These are phyloP conservation scores for Entophlyctis helioformis DNA, from an alignment of 192 early-diverging fungal genomes.

Conservation along the genomic window DNA sequence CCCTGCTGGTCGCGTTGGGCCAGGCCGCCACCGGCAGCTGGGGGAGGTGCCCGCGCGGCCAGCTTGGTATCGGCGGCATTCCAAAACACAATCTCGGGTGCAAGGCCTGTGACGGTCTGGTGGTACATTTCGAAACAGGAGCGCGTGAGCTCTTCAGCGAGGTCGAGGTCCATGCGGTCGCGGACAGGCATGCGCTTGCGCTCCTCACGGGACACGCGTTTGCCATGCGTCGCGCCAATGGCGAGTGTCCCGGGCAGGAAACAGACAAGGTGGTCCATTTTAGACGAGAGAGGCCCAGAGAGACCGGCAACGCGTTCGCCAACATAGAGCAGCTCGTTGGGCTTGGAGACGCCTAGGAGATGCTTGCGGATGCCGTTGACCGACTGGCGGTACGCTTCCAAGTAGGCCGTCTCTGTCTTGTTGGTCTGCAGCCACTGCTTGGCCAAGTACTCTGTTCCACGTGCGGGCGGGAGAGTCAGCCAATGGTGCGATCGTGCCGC, in stretches of 20 bases:
- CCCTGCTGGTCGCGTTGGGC: too few relatives aligned
- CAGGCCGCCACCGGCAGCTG: too few relatives aligned
- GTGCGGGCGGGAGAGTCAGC: not conserved
- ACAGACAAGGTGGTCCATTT: conserved; percentile 93
- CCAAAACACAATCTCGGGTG: conserved; percentile 81
- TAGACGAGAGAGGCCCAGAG: conserved; percentile 15
- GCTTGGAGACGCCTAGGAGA: conserved; percentile 41
- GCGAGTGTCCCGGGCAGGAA: conserved; percentile 80
- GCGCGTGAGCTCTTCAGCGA: conserved; percentile 66
- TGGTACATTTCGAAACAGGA: conserved; percentile 77
- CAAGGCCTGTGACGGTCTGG: conserved; percentile 63
- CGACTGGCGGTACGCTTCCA: conserved; percentile 46
- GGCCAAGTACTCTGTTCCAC: conserved; percentile 69
- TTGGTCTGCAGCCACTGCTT: conserved; percentile 78
- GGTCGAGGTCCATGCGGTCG: conserved; percentile 35
- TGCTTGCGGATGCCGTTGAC: conserved; percentile 53
- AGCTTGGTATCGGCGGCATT: conserved; percentile 24
- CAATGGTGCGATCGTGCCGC: not conserved
- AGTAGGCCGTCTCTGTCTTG: conserved; percentile 31
- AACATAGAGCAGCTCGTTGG: conserved; percentile 48
- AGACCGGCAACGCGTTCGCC: conserved; percentile 32
- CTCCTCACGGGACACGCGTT: conserved; percentile 15
- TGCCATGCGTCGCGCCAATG: conserved; percentile 57
- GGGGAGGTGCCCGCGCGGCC: too few relatives aligned
- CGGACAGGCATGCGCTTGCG: conserved; percentile 16